Evolutionary conservation across 306 rosid genomes (phyloP).

Genomic region (Rosa multiflora): DNA sequence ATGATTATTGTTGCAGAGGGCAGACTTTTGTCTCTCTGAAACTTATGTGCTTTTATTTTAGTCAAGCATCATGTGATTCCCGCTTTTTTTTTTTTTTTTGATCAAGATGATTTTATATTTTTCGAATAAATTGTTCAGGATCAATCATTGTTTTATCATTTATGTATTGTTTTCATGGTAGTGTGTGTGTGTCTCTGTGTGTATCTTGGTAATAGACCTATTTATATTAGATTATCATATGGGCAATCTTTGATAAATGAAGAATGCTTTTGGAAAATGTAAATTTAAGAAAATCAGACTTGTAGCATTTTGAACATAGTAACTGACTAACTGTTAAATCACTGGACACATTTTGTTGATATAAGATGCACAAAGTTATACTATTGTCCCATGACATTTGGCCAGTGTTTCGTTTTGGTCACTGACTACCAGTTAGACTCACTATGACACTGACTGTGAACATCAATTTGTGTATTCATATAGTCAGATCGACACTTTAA

Average conservation of each 20-base stretch:
- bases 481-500: neutral
- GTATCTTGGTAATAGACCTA: neutral
- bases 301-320: neutral
- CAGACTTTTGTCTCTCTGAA: constrained; percentile 7
- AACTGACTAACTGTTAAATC: neutral
- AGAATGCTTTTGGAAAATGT: neutral
- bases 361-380: neutral
- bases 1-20: neutral
- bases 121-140: neutral
- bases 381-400: neutral
- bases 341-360: neutral
- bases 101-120: neutral
- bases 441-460: neutral
- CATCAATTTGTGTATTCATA: neutral
- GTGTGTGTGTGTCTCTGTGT: neutral
- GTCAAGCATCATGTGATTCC: neutral
- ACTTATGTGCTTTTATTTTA: neutral
- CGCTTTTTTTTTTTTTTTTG: neutral
- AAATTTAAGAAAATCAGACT: neutral
- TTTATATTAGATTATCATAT: neutral
- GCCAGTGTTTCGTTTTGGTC: neutral
- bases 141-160: neutral
- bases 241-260: neutral
- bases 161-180: neutral
- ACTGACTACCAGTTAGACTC: neutral